Evolutionary conservation across 169 alveolate species (phyloP), one percentile per base, ranked within the genome.

Genomic region (Plasmodium inui): DNA sequence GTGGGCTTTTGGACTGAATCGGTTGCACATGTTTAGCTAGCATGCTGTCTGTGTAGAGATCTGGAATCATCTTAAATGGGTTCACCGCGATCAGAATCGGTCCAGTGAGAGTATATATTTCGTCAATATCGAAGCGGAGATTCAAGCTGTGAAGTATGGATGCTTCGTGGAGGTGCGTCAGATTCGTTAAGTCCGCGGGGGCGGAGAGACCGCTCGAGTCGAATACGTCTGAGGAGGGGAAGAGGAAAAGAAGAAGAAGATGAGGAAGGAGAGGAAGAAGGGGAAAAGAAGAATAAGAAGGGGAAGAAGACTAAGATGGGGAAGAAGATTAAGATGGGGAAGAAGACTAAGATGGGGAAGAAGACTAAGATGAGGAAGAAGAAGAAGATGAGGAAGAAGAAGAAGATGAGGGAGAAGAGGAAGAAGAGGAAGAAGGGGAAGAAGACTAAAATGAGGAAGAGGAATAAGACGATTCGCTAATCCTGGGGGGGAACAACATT

Each of bases 81-180:
- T 99, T 99, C 14, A 99, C 98, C 71, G 99, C 99, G 30, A 99
- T 98, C 76, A 99, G 97, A 72, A 99, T 99, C 57, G 99, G 99
- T 46, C 99, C 99, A 2, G 99, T 98, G 70, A 98, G 96, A n/a
- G 99, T 98, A 92, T 98, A 99, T 46, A 99, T 98, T 73, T 97
- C 92, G 83, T 98, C 99, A 22, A 96, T 94, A 19, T 96, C 97
- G 91, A 97, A 98, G 50, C 99, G 97, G 37, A 95, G 86, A 84
- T 98, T 96, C 73, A 99, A 94, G 37, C 98, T 98, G 84, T 99
- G 99, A 10, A 99, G 96, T 8, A 99, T 97, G 2, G 99, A 97
- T 28, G 99, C 98, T 84, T 98, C 99, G 82, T 98, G 98, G 22
- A 98, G 92, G 46, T 98, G 99, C 0, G 98, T 97, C 32, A 98